These are phyloP conservation scores for Ceratocystis colombiana DNA, from an alignment of 2,329 filamentous ascomycete species.

Conservation along the genomic window DNA sequence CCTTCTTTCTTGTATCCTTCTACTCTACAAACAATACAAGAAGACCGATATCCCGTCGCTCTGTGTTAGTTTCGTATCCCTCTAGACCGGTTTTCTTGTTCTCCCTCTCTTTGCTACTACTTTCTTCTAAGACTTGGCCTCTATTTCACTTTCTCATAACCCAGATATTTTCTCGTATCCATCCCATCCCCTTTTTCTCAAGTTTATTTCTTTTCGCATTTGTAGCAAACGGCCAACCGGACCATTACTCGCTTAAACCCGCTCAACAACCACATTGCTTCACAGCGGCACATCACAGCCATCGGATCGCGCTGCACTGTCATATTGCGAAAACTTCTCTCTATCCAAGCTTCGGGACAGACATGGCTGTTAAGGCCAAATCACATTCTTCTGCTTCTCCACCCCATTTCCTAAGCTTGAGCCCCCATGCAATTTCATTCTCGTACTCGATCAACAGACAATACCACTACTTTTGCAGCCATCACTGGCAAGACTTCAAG, in stretches of 20 bases:
- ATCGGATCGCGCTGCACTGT: not conserved
- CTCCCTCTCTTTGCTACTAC: not conserved
- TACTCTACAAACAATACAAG: not conserved
- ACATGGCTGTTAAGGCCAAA: conserved; percentile 20
- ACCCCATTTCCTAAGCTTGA: conserved; percentile 1
- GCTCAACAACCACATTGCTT: not conserved
- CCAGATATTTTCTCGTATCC: not conserved
- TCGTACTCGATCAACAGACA: conserved; percentile 22
- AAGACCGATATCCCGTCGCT: not conserved
- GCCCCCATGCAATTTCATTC: conserved; percentile 22
- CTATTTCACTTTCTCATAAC: not conserved
- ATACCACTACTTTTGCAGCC: conserved; percentile 13
- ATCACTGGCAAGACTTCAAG: conserved; percentile 14
- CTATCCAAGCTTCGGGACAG: conserved; percentile 11
- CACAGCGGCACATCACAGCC: not conserved
- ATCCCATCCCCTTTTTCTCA: not conserved
- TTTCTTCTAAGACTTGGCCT: not conserved
- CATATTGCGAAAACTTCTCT: conserved; percentile 13
- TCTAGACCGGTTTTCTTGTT: not conserved
- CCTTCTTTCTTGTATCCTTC: not conserved
- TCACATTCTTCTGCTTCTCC: conserved; percentile 10
- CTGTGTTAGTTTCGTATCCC: not conserved
- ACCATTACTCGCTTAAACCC: not conserved
- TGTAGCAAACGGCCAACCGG: not conserved
- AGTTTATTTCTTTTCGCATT: not conserved